Evolutionary conservation across 768 basidiomycete genomes (phyloP).

Genomic region (Lactarius trivialis): DNA sequence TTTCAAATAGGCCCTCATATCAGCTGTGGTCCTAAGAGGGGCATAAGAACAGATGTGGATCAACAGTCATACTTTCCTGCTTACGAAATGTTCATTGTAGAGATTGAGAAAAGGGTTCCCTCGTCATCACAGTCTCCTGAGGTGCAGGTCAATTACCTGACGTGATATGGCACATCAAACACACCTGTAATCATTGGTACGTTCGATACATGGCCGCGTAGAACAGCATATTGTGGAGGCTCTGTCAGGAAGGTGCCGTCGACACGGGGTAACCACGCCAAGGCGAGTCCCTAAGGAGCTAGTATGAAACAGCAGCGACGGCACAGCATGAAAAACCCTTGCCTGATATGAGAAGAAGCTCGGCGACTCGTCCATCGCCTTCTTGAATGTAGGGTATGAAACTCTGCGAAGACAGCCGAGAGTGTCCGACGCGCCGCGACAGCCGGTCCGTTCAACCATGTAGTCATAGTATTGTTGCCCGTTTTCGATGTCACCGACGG

Average conservation of each 20-base stretch:
- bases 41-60: not conserved
- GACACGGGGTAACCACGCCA: slow-evolving; percentile 26
- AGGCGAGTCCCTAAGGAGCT: slow-evolving; percentile 22
- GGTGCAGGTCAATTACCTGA: slow-evolving; percentile 2
- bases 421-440: slow-evolving; percentile 31
- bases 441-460: slow-evolving; percentile 36
- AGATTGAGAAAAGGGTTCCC: slow-evolving; percentile 40
- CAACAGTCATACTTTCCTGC: not conserved
- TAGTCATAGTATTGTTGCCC: slow-evolving; percentile 38
- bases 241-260: slow-evolving; percentile 27
- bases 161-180: not conserved
- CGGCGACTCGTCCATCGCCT: slow-evolving; percentile 32
- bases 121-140: slow-evolving; percentile 53
- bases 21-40: not conserved
- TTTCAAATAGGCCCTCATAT: slow-evolving; percentile 11
- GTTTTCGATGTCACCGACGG: slow-evolving; percentile 27
- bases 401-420: slow-evolving; percentile 39
- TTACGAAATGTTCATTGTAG: slow-evolving; percentile 29
- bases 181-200: slow-evolving; percentile 24
- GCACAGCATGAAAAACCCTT: not conserved
- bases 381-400: slow-evolving; percentile 30
- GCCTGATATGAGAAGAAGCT: slow-evolving; percentile 32
- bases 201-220: slow-evolving; percentile 22
- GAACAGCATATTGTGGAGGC: slow-evolving; percentile 23
- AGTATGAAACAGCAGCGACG: not conserved